Conservation (phyloP, 768 basidiomycete genomes). For the Erythrobasidium yunnanense region DNA sequence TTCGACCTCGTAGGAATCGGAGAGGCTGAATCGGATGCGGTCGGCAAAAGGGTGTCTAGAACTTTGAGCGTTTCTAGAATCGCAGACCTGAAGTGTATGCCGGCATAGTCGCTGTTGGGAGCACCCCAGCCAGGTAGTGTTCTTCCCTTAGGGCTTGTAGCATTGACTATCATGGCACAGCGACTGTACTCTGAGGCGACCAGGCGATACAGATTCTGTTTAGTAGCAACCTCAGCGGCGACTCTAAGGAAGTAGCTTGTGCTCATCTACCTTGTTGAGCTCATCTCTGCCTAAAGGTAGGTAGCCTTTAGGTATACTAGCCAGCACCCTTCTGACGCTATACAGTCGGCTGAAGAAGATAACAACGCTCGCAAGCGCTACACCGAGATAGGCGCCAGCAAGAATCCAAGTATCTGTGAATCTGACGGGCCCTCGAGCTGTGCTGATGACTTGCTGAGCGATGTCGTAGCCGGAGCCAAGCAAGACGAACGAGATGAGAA, state of each 20-base stretch:
- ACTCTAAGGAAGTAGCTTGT: not conserved
- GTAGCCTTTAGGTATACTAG: constrained; percentile 27
- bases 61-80: constrained; percentile 23
- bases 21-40: not conserved
- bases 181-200: constrained; percentile 18
- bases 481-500: not conserved
- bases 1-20: not conserved
- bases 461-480: constrained; percentile 25
- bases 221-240: not conserved
- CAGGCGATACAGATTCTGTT: constrained; percentile 13
- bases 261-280: constrained; percentile 9
- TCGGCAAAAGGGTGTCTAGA: constrained; percentile 11
- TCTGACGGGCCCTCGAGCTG: not conserved
- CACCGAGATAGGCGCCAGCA: constrained; percentile 19
- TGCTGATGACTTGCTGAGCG: constrained; percentile 14
- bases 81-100: constrained; percentile 18
- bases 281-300: constrained; percentile 22
- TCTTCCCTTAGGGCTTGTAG: constrained; percentile 1
- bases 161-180: constrained; percentile 22
- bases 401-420: constrained; percentile 16
- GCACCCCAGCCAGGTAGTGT: constrained; percentile 20
- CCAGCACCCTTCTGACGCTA: constrained; percentile 19
- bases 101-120: constrained; percentile 10
- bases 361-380: not conserved
- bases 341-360: constrained; percentile 16